Evolutionary conservation across 176 grass and related monocot species (phyloP).

Genomic region (Sorghum bicolor): DNA sequence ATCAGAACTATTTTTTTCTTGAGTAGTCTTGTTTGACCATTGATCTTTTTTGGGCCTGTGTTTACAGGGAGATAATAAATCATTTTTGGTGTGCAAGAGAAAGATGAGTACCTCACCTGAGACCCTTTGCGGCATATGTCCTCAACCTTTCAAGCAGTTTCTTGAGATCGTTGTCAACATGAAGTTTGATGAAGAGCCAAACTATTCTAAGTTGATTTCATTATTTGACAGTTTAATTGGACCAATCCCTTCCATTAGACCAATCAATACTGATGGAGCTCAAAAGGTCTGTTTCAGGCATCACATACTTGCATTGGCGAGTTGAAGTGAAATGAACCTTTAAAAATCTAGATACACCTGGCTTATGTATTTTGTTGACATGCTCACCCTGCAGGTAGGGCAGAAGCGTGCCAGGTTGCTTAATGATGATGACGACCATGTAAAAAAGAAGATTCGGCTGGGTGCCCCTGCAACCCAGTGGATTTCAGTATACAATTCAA

Average conservation of each 20-base stretch:
- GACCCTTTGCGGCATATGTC: conserved; percentile 67
- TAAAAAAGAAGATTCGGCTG: conserved; percentile 66
- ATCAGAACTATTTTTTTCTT: neutral
- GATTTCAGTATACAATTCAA: conserved; percentile 90
- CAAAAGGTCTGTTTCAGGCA: conserved; percentile 54
- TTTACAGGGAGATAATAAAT: conserved; percentile 83
- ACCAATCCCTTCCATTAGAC: conserved; percentile 73
- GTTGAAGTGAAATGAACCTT: conserved; percentile 3
- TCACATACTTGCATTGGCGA: neutral
- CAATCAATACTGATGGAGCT: conserved; percentile 82
- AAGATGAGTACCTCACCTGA: conserved; percentile 84
- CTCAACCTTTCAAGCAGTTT: conserved; percentile 76
- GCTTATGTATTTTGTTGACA: neutral
- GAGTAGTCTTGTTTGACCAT: neutral
- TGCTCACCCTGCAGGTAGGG: conserved; percentile 55
- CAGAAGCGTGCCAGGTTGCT: conserved; percentile 76
- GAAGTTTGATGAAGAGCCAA: conserved; percentile 94
- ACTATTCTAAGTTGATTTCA: conserved; percentile 83
- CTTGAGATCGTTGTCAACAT: conserved; percentile 80
- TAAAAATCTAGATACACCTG: neutral
- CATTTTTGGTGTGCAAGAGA: conserved; percentile 94
- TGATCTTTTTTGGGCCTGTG: neutral
- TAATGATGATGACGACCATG: conserved; percentile 61
- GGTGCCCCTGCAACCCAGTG: conserved; percentile 76
- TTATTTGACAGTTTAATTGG: conserved; percentile 81